Evolutionary conservation across 2,329 filamentous ascomycete species (phyloP).

Genomic region (Cercospora beticola): DNA sequence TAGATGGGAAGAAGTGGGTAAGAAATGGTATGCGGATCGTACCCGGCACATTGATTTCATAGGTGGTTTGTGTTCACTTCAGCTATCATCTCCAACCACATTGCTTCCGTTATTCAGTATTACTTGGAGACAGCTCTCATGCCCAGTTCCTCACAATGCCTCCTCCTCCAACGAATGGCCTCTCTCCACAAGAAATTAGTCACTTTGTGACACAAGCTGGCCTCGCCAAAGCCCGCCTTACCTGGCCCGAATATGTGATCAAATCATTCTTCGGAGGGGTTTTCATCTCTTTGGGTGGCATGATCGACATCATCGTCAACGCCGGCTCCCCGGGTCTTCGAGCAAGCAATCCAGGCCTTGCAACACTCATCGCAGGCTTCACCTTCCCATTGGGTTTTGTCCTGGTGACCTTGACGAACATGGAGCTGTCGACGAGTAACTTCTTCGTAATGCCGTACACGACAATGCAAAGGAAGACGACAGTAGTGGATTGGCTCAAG

Average conservation of each 20-base stretch:
- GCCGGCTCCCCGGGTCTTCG: not conserved
- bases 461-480: not conserved
- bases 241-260: slow-evolving; percentile 1
- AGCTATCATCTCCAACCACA: not conserved
- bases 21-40: not conserved
- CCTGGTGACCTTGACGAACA: not conserved
- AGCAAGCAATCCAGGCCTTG: not conserved
- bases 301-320: not conserved
- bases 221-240: slow-evolving; percentile 1
- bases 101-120: not conserved
- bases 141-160: not conserved
- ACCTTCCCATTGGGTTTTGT: slow-evolving; percentile 1
- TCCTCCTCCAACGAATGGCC: slow-evolving; percentile 1
- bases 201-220: not conserved
- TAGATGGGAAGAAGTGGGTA: not conserved
- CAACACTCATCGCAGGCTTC: not conserved
- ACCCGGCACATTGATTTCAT: not conserved
- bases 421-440: not conserved
- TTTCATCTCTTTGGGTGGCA: not conserved
- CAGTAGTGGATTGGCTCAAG: not conserved
- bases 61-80: not conserved
- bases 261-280: slow-evolving; percentile 1
- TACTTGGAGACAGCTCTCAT: not conserved
- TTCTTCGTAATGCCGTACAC: slow-evolving; percentile 4
- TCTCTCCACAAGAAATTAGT: slow-evolving; percentile 3